Evolutionary conservation across 176 grass and related monocot genomes (phyloP).

Genomic region (Luzula sylvatica): DNA sequence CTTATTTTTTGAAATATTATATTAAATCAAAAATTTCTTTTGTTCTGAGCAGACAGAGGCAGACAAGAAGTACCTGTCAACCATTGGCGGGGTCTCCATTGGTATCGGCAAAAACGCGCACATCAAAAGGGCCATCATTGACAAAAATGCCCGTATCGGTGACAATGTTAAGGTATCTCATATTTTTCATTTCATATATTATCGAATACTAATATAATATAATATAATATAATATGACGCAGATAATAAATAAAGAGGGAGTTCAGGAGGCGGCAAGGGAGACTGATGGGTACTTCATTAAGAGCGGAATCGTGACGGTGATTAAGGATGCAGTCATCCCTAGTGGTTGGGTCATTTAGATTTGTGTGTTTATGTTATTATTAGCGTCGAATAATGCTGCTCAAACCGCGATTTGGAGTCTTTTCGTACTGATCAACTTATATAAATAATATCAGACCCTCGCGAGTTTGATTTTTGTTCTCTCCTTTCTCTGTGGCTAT

Average conservation of each 20-base stretch:
- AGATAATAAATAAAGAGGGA: constrained; percentile 74
- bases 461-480: too few species aligned
- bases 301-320: constrained; percentile 80
- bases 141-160: constrained; percentile 97
- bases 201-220: neutral
- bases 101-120: constrained; percentile 91
- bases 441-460: too few species aligned
- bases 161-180: constrained; percentile 74
- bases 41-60: constrained; percentile 59
- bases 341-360: constrained; percentile 64
- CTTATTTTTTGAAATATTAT: neutral
- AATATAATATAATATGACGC: neutral
- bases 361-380: constrained; percentile 1
- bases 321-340: constrained; percentile 87
- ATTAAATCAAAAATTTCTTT: neutral
- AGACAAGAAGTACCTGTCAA: constrained; percentile 56
- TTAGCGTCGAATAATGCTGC: neutral
- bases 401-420: too few species aligned
- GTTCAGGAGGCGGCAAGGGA: constrained; percentile 88
- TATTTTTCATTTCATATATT: neutral
- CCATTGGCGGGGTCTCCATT: constrained; percentile 66
- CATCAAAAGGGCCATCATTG: constrained; percentile 84
- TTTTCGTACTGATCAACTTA: too few species aligned
- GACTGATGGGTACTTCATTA: constrained; percentile 94
- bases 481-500: too few species aligned